These are phyloP conservation scores for Paraconiothyrium sp. DNA, from an alignment of 2,329 filamentous ascomycete genomes.

Conservation along the genomic window DNA sequence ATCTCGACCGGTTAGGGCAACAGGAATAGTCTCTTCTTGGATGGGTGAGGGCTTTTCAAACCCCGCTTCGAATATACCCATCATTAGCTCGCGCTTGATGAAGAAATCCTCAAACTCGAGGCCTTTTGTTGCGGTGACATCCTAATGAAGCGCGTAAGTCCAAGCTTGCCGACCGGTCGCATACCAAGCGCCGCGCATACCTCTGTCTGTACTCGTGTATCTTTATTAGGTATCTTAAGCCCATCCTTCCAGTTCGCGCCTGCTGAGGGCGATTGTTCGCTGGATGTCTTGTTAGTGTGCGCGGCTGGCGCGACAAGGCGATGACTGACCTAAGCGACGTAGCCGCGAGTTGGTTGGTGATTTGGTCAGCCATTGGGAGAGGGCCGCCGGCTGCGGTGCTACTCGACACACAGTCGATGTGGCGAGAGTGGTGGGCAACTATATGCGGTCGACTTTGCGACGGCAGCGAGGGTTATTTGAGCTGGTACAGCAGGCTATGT, in stretches of 20 bases:
- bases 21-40: slow-evolving; percentile 98
- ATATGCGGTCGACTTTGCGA: slow-evolving; percentile 21
- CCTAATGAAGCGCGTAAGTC: slow-evolving; percentile 62
- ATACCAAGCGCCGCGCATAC: slow-evolving; percentile 53
- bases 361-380: slow-evolving; percentile 58
- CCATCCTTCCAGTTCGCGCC: slow-evolving; percentile 77
- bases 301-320: slow-evolving; percentile 10
- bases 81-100: slow-evolving; percentile 92
- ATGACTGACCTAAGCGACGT: slow-evolving; percentile 59
- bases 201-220: slow-evolving; percentile 83
- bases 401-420: slow-evolving; percentile 25
- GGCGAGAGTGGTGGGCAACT: slow-evolving; percentile 17
- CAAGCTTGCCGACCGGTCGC: slow-evolving; percentile 1
- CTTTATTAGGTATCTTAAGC: slow-evolving; percentile 76
- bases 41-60: slow-evolving; percentile 99
- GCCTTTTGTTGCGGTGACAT: slow-evolving; percentile 98
- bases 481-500: slow-evolving; percentile 28
- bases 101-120: slow-evolving; percentile 98
- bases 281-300: slow-evolving; percentile 38
- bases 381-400: slow-evolving; percentile 36
- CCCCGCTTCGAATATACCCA: slow-evolving; percentile 99
- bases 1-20: slow-evolving; percentile 93
- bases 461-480: slow-evolving; percentile 31
- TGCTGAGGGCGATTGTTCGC: slow-evolving; percentile 57
- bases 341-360: slow-evolving; percentile 66